Evolutionary conservation across 495 filamentous ascomycete genomes (phyloP), one percentile per base, ranked within the genome.

Genomic region (Penicillium paxilli): DNA sequence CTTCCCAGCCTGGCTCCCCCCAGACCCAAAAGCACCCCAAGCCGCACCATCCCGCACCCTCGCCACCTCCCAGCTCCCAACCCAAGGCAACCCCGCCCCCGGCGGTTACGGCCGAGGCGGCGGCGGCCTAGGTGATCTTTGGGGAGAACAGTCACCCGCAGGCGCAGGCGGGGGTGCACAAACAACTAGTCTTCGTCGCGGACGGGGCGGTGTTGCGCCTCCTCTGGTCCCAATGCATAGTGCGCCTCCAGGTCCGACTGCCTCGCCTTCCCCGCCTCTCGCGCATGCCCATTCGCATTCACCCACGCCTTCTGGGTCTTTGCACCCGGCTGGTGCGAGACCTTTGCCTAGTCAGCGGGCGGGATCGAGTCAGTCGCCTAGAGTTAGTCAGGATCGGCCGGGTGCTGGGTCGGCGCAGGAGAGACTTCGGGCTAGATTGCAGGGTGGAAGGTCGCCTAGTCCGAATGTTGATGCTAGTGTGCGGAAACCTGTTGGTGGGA

Each of bases 1-100:
- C 0, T 91, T 91, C 64, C 94, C 94, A 7, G 70, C 76, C 54
- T 98, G 94, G 94, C 88, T 98, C 10, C 91, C 89, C 22, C 89
- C 87, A 12, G 90, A 91, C 60, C 91, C 92, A 4, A 90, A 89
- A 62, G 85, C 82, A 3, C 87, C 82, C 20, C 77, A 83, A 14
- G 82, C 80, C 25, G 76, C 85, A 20, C 79, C 83, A 0, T 53
- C 73, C 67, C 44, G 73, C 55, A 65, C 79, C 46, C 73, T 85
- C 35, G 75, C 78, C 65, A 73, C 81, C 56, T 76, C 79, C 58
- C 67, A 76, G 57, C 69, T 71, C 73, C 76, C 74, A 45, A 84
- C 73, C 76, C 74, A 47, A 85, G 62, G 80, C 75, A 40, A 54
- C 67, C 58, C 72, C 26, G 63, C 62, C 16, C 66, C 20, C 58